Evolutionary conservation across 2,329 filamentous ascomycete genomes (phyloP), one percentile per base, ranked within the genome.

Genomic region (Pseudovirgaria hyperparasitica): DNA sequence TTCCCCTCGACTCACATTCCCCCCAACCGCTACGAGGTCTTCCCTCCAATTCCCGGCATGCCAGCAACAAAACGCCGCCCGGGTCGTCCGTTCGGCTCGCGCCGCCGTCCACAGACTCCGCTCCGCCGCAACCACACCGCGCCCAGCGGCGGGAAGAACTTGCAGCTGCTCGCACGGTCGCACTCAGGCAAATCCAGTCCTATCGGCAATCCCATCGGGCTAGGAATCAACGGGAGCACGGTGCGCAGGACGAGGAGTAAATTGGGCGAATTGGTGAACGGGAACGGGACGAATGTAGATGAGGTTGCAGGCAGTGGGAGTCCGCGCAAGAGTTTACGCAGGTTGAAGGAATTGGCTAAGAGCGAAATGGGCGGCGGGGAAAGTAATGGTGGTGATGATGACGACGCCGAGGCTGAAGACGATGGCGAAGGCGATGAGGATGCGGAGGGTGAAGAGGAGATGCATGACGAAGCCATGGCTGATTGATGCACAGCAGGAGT

Each of bases 11-110:
- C 53, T 16, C 52, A 59, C 25, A 78, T 90, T 15, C 79, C 80
- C 3, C 61, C 73, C 0, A 72, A 63, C 2, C 70, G 82, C 18
- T 92, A 84, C 49, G 77, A 85, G 41, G 72, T 90, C 21, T 87
- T 81, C 42, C 82, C 82, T 6, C 70, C 77, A 0, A 55, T 79
- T 6, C 68, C 68, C 12, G 67, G 67, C 18, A 52, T 55, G 27
- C 42, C 48, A 11, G 34, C 44, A 9, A 33, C 46, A 4, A 53
- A 44, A 31, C 48, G 53, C 5, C 42, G 50, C 11, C 45, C 50
- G 18, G 49, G 47, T 5, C 40, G 53, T 3, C 53, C 53, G 8
- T 56, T 55, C 31, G 50, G 51, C 15, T 40, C 50, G 10, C 45
- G 48, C 13, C 44, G 51, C n/a, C 42, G 50, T 10, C 50, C 47